Percentiles rank a stretch among this genome's conserved stretches.
These are phyloP conservation scores for Albophoma yamanashiensis DNA, from an alignment of 2,329 filamentous ascomycete genomes.

Conservation along the genomic window DNA sequence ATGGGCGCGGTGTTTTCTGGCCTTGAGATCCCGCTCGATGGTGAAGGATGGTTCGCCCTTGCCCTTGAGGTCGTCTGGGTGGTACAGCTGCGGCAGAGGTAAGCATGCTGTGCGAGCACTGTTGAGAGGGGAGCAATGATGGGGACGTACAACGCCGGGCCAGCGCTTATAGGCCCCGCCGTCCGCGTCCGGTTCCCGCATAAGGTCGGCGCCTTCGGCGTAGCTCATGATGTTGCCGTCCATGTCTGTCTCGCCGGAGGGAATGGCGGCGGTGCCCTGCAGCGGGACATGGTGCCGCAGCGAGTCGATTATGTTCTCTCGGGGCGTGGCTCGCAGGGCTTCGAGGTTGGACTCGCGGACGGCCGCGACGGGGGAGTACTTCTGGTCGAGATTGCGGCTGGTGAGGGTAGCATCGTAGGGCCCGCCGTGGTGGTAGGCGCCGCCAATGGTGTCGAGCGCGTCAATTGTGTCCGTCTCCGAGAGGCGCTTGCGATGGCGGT, in stretches of 20 bases:
- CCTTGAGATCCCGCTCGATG: slow-evolving; percentile 56
- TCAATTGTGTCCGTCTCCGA: slow-evolving; percentile 73
- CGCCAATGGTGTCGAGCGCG: slow-evolving; percentile 57
- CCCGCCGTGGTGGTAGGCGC: slow-evolving; percentile 76
- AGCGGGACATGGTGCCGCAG: slow-evolving; percentile 65
- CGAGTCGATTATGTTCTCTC: slow-evolving; percentile 65
- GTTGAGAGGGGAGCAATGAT: neutral
- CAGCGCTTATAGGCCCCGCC: slow-evolving; percentile 74
- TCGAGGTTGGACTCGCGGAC: slow-evolving; percentile 62
- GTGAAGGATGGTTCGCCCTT: slow-evolving; percentile 70
- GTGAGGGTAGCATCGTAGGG: slow-evolving; percentile 78
- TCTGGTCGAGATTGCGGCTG: slow-evolving; percentile 56
- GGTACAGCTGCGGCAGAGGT: slow-evolving; percentile 43
- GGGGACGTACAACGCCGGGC: slow-evolving; percentile 57
- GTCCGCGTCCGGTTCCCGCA: slow-evolving; percentile 56
- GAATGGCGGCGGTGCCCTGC: slow-evolving; percentile 68
- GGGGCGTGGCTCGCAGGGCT: slow-evolving; percentile 70
- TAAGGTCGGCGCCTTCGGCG: slow-evolving; percentile 76
- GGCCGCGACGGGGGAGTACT: slow-evolving; percentile 64
- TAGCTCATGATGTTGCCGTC: slow-evolving; percentile 66
- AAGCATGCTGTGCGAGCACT: neutral
- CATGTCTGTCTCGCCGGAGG: slow-evolving; percentile 58
- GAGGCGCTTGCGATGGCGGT: slow-evolving; percentile 55
- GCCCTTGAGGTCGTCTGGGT: slow-evolving; percentile 68
- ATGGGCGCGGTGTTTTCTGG: slow-evolving; percentile 30